Conservation (phyloP, 352 stramenopile genomes). For the Pythium pyrilobum region DNA sequence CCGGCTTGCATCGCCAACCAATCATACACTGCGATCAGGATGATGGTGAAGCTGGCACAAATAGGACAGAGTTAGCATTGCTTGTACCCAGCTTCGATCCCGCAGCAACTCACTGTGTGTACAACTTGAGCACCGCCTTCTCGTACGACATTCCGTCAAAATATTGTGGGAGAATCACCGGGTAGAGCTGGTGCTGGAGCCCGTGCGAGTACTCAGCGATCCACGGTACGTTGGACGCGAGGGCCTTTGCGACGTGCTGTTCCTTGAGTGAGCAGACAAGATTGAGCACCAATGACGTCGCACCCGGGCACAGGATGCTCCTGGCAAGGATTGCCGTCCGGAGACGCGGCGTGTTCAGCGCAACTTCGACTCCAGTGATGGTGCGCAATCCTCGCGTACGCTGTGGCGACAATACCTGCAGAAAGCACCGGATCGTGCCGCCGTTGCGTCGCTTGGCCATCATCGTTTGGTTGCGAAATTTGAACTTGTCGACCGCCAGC, state of each 20-base stretch:
- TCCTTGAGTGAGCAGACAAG: slow-evolving; percentile 49
- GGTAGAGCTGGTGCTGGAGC: slow-evolving; percentile 50
- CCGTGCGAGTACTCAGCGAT: slow-evolving; percentile 48
- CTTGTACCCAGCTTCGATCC: no score
- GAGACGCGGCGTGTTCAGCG: slow-evolving; percentile 40
- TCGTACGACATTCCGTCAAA: slow-evolving; percentile 43
- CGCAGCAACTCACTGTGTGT: slow-evolving; percentile 26
- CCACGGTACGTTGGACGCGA: slow-evolving; percentile 39
- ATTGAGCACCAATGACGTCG: slow-evolving; percentile 49
- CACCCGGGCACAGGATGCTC: slow-evolving; percentile 45
- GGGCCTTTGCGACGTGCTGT: slow-evolving; percentile 24
- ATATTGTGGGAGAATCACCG: slow-evolving; percentile 32
- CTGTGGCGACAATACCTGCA: slow-evolving; percentile 45
- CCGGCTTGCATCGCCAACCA: slow-evolving; percentile 18
- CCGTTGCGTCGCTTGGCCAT: slow-evolving; percentile 14
- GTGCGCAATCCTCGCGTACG: slow-evolving; percentile 34
- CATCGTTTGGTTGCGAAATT: slow-evolving; percentile 25
- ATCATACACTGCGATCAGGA: slow-evolving; percentile 43
- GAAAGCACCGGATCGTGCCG: slow-evolving; percentile 34
- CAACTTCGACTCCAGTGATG: slow-evolving; percentile 50
- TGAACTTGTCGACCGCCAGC: slow-evolving; percentile 45
- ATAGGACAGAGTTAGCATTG: neutral
- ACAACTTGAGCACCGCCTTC: slow-evolving; percentile 28
- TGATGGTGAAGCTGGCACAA: slow-evolving; percentile 33
- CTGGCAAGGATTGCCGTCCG: slow-evolving; percentile 43